These are phyloP conservation scores for Asparagopsis taxiformis DNA, from an alignment of 31 red algal species.

Conservation along the genomic window DNA sequence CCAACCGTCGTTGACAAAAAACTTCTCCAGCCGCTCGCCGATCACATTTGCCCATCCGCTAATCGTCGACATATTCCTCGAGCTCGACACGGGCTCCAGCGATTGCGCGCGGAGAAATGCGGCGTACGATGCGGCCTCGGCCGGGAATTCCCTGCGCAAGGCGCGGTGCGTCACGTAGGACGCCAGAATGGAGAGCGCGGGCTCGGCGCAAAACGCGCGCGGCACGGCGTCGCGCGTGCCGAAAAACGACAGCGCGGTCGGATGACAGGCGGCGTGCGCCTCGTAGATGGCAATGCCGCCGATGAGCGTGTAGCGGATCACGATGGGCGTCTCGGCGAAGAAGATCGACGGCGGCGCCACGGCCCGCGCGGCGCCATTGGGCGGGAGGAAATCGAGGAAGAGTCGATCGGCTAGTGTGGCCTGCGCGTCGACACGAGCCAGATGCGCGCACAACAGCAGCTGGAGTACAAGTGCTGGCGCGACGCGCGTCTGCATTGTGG, in stretches of 20 bases:
- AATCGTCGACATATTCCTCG: constrained; percentile 19
- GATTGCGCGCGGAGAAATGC: constrained; percentile 2
- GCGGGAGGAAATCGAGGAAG: constrained; percentile 40
- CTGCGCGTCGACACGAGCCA: too few species aligned
- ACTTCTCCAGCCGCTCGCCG: constrained; percentile 25
- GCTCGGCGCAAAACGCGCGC: constrained; percentile 13
- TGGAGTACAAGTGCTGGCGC: too few species aligned
- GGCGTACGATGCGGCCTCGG: constrained; percentile 16
- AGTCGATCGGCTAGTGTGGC: constrained; percentile 29
- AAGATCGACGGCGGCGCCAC: constrained; percentile 33
- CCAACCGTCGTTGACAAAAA: constrained; percentile 57
- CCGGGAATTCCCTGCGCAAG: constrained; percentile 33
- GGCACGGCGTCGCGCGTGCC: constrained; percentile 42
- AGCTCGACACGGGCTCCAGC: constrained; percentile 11
- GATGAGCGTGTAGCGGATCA: constrained; percentile 55
- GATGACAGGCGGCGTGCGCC: constrained; percentile 46
- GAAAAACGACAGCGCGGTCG: constrained; percentile 47
- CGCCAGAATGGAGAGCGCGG: constrained; percentile 16
- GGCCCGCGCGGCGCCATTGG: constrained; percentile 34
- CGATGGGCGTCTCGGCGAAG: constrained; percentile 48
- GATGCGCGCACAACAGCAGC: too few species aligned
- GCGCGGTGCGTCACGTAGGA: constrained; percentile 36
- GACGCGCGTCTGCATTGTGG: too few species aligned
- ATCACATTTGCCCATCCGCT: constrained; percentile 47
- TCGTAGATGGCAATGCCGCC: constrained; percentile 65